Percentiles rank a stretch among this genome's conserved stretches.
Conservation (phyloP, 139 green algal species). For the Micractinium conductrix region DNA sequence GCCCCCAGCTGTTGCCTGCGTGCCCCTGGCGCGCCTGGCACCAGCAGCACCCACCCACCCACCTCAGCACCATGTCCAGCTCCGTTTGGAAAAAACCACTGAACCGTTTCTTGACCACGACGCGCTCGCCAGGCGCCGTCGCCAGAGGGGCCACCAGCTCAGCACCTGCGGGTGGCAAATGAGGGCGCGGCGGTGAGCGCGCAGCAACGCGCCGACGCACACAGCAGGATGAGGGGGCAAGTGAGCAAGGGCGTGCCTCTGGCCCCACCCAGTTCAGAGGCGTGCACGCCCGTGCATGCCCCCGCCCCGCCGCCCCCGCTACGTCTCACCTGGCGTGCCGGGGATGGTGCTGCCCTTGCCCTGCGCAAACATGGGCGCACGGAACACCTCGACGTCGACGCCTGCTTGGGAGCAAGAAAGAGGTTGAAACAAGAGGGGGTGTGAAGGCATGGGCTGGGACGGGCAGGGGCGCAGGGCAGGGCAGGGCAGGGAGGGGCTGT, state of each 20-base stretch:
- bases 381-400: conserved; percentile 60
- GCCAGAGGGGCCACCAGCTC: conserved; percentile 53
- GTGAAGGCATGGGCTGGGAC: too few relatives aligned
- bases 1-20: too few relatives aligned
- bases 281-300: neutral
- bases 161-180: conserved; percentile 39
- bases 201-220: neutral
- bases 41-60: neutral
- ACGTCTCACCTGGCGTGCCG: conserved; percentile 26
- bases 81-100: conserved; percentile 70
- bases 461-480: too few relatives aligned
- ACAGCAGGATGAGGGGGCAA: neutral
- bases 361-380: conserved; percentile 16
- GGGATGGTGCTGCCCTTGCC: neutral
- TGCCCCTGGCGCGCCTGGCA: too few relatives aligned
- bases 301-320: neutral
- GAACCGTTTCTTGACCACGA: conserved; percentile 76
- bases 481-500: too few relatives aligned
- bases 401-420: too few relatives aligned
- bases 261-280: neutral
- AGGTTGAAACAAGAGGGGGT: too few relatives aligned
- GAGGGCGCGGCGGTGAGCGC: too few relatives aligned
- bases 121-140: conserved; percentile 42
- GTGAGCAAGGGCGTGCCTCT: too few relatives aligned
- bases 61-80: conserved; percentile 71